A percentile compares a stretch with the other conserved stretches of the same genome.
phyloP scores from a whole-genome alignment of 148 eudicot genomes.

The Fallopia convolvulus region DNA sequence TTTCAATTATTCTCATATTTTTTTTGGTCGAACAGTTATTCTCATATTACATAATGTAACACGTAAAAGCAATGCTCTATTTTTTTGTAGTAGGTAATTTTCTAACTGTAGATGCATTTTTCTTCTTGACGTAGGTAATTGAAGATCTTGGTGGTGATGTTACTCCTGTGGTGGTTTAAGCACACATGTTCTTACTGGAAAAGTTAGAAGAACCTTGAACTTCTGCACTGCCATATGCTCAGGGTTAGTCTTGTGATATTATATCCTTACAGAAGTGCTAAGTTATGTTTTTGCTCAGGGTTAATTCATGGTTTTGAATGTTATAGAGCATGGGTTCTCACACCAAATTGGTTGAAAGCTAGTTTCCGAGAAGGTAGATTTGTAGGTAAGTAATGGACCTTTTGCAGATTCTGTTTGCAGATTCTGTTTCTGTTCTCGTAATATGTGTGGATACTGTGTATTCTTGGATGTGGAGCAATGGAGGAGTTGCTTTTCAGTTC shows the following conservation, averaged over 20 bases:
- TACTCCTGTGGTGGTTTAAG: slow-evolving; percentile 52
- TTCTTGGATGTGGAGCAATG: too few relatives aligned
- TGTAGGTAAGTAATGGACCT: slow-evolving; percentile 43
- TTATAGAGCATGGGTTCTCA: slow-evolving; percentile 79
- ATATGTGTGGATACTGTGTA: background rate
- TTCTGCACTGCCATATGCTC: slow-evolving; percentile 90
- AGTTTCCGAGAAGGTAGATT: slow-evolving; percentile 64
- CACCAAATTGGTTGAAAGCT: slow-evolving; percentile 83
- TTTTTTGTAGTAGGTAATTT: background rate
- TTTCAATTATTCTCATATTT: background rate
- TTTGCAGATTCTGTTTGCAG: background rate
- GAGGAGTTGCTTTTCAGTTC: background rate
- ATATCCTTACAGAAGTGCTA: background rate
- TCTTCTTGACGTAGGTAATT: slow-evolving; percentile 48
- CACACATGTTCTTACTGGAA: slow-evolving; percentile 73
- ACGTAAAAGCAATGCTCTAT: background rate
- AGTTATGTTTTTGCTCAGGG: background rate
- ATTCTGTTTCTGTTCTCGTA: background rate
- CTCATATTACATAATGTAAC: background rate
- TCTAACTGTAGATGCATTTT: slow-evolving; percentile 12
- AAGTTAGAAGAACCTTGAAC: slow-evolving; percentile 73
- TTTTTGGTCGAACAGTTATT: too few relatives aligned
- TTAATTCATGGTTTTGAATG: background rate
- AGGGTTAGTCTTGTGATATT: slow-evolving; percentile 45
- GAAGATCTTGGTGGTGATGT: slow-evolving; percentile 71